A percentile compares a stretch with the other conserved stretches of the same genome.
Evolutionary conservation across 495 filamentous ascomycete genomes (phyloP).

Genomic region (Aspergillus wentii): DNA sequence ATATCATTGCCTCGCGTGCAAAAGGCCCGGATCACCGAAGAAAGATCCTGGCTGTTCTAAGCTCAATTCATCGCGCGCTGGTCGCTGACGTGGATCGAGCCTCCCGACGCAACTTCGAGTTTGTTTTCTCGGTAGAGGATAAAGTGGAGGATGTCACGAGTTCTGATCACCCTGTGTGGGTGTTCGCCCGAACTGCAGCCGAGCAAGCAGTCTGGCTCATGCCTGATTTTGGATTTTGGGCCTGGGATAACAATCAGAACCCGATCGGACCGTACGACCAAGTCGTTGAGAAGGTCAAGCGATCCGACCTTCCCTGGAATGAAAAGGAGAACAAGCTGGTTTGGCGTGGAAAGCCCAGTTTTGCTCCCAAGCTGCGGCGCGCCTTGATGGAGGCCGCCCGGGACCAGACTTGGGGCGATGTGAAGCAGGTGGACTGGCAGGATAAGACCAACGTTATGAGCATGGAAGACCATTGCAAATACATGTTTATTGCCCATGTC

Average conservation of each 20-base stretch:
- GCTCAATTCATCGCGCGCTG: constrained; percentile 43
- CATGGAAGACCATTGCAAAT: constrained; percentile 55
- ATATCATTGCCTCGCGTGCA: constrained; percentile 30
- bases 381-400: constrained; percentile 44
- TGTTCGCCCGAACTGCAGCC: constrained; percentile 35
- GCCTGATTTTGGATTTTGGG: constrained; percentile 77
- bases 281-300: constrained; percentile 45
- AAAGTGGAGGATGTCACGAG: constrained; percentile 37
- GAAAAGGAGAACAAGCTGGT: constrained; percentile 52
- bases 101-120: constrained; percentile 58
- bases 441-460: constrained; percentile 32
- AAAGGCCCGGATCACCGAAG: constrained; percentile 36
- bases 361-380: constrained; percentile 41
- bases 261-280: constrained; percentile 54
- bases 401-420: constrained; percentile 51
- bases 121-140: constrained; percentile 52
- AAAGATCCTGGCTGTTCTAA: constrained; percentile 39
- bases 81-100: constrained; percentile 34
- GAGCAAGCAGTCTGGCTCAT: constrained; percentile 59
- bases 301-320: constrained; percentile 38
- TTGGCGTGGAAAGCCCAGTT: constrained; percentile 59
- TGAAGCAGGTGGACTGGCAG: constrained; percentile 45
- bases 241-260: constrained; percentile 58
- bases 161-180: constrained; percentile 49
- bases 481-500: constrained; percentile 54